Percentiles rank a stretch among this genome's conserved stretches.
phyloP scores from a whole-genome alignment of 139 green algal species.

The Tetratostichococcus sp. region DNA sequence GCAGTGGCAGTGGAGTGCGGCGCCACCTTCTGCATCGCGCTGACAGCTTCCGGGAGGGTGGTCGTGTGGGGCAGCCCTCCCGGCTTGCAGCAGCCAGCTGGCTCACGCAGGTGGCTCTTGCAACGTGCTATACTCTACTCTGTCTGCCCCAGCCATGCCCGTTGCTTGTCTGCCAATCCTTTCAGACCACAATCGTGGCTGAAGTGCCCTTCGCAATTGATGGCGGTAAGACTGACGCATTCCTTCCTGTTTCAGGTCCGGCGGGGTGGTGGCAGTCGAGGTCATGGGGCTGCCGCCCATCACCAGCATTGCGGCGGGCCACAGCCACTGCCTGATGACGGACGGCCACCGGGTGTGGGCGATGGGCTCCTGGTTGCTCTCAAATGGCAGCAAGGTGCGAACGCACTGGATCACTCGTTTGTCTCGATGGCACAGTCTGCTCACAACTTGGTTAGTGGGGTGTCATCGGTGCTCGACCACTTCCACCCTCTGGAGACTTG shows the following conservation, averaged over 20 bases:
- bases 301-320: constrained; percentile 46
- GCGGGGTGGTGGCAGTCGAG: constrained; percentile 20
- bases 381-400: neutral
- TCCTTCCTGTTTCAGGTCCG: neutral
- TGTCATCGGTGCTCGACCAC: no score
- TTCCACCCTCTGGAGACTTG: no score
- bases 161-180: constrained; percentile 7
- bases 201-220: no score
- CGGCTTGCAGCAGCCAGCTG: neutral
- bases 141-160: neutral
- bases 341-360: constrained; percentile 57
- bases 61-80: constrained; percentile 55
- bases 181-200: no score
- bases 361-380: constrained; percentile 31
- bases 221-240: no score
- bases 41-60: constrained; percentile 47
- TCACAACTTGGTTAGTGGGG: no score
- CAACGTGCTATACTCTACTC: neutral
- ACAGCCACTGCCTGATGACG: constrained; percentile 47
- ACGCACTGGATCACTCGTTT: neutral
- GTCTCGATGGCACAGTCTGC: no score
- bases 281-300: constrained; percentile 43
- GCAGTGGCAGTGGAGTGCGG: constrained; percentile 45
- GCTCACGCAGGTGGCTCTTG: neutral
- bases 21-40: constrained; percentile 47